A percentile compares a stretch with the other conserved stretches of the same genome.
Evolutionary conservation across 2,329 filamentous ascomycete species (phyloP).

Genomic region (Exophiala lecanii-corni): DNA sequence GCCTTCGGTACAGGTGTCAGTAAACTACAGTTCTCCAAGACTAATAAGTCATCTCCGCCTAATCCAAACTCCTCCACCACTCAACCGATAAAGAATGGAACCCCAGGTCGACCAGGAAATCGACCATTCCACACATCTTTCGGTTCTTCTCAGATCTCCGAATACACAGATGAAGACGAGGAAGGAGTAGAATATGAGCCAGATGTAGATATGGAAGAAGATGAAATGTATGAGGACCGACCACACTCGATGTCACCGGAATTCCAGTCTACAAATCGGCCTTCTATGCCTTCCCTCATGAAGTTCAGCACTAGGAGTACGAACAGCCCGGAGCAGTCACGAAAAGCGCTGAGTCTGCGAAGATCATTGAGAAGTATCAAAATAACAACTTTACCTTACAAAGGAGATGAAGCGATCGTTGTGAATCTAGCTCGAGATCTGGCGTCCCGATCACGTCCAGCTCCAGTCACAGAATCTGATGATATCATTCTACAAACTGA

Average conservation of each 20-base stretch:
- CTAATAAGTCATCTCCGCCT: slow-evolving; percentile 36
- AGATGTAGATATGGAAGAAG: slow-evolving; percentile 30
- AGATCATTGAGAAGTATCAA: slow-evolving; percentile 15
- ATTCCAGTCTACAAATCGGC: slow-evolving; percentile 11
- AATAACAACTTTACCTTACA: slow-evolving; percentile 30
- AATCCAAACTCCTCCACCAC: slow-evolving; percentile 29
- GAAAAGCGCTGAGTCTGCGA: slow-evolving; percentile 13
- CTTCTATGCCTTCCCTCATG: slow-evolving; percentile 22
- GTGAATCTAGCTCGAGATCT: slow-evolving; percentile 68
- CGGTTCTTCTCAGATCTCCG: slow-evolving; percentile 9
- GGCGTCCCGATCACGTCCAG: slow-evolving; percentile 52
- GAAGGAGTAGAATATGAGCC: slow-evolving; percentile 10
- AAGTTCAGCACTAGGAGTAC: slow-evolving; percentile 40
- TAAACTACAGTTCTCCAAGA: slow-evolving; percentile 37
- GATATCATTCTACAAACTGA: slow-evolving; percentile 73
- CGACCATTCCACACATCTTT: slow-evolving; percentile 13
- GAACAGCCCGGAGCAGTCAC: slow-evolving; percentile 38
- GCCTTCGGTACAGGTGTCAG: slow-evolving; percentile 37
- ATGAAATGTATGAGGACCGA: slow-evolving; percentile 36
- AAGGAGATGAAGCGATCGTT: slow-evolving; percentile 58
- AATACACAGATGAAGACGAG: slow-evolving; percentile 10
- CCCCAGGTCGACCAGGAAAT: slow-evolving; percentile 9
- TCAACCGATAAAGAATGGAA: slow-evolving; percentile 31
- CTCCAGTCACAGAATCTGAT: slow-evolving; percentile 63
- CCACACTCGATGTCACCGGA: slow-evolving; percentile 15